Conservation (phyloP, 2,329 filamentous ascomycete genomes). For the Davidsoniella australis region DNA sequence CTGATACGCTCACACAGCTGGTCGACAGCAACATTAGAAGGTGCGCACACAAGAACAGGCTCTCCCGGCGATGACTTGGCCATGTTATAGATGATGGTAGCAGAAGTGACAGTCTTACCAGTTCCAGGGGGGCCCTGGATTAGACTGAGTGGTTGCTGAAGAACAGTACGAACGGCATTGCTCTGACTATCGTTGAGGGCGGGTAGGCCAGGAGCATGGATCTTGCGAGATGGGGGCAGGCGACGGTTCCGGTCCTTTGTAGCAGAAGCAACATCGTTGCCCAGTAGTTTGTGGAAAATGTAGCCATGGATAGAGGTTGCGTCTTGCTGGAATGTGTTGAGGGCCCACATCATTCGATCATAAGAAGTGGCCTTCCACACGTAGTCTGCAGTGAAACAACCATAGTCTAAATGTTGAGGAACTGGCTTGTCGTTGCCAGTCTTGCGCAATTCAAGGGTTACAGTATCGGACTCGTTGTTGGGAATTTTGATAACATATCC, state of each 20-base stretch:
- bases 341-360: constrained; percentile 95
- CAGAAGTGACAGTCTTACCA: constrained; percentile 95
- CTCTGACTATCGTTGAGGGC: constrained; percentile 94
- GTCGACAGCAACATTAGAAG: constrained; percentile 95
- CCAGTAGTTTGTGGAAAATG: constrained; percentile 92
- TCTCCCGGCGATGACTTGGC: constrained; percentile 77
- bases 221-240: constrained; percentile 86
- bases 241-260: constrained; percentile 53
- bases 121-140: constrained; percentile 96
- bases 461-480: constrained; percentile 96
- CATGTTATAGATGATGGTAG: constrained; percentile 95
- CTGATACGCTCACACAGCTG: constrained; percentile 96
- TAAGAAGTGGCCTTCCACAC: constrained; percentile 99
- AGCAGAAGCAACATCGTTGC: constrained; percentile 83
- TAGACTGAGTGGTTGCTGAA: constrained; percentile 83
- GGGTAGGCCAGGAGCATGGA: constrained; percentile 82
- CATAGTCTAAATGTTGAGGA: constrained; percentile 88
- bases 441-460: constrained; percentile 83
- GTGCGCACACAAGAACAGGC: constrained; percentile 89
- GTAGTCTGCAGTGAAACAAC: constrained; percentile 85
- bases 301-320: constrained; percentile 98
- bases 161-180: constrained; percentile 84
- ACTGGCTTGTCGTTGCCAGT: constrained; percentile 93
- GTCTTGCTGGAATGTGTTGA: constrained; percentile 97
- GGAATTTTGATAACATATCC: constrained; percentile 99